Conservation (phyloP, 2,329 filamentous ascomycete genomes). For the Calonectria ilicicola region DNA sequence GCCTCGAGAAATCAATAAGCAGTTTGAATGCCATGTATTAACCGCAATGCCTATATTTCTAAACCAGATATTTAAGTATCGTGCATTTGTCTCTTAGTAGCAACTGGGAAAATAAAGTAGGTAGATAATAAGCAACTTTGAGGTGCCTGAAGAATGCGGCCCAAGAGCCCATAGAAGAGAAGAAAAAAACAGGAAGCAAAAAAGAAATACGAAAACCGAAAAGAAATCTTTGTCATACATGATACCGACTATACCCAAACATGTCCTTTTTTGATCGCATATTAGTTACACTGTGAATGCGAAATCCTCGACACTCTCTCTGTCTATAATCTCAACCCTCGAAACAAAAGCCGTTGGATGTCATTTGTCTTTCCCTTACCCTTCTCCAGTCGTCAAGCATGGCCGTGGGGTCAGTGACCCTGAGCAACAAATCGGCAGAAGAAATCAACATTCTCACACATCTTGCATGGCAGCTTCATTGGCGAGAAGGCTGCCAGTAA, state of each 20-base stretch:
- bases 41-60: conserved; percentile 6
- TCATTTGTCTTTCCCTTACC: conserved; percentile 41
- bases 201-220: conserved; percentile 38
- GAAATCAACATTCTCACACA: conserved; percentile 35
- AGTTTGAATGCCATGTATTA: neutral
- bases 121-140: conserved; percentile 37
- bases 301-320: conserved; percentile 44
- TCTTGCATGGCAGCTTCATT: conserved; percentile 25
- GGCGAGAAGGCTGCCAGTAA: conserved; percentile 28
- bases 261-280: conserved; percentile 48
- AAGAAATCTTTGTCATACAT: conserved; percentile 50
- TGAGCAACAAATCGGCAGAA: conserved; percentile 38
- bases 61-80: neutral
- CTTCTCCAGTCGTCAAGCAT: conserved; percentile 36
- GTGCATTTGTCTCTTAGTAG: conserved; percentile 21
- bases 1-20: neutral
- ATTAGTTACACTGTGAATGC: conserved; percentile 53
- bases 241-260: conserved; percentile 48
- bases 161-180: conserved; percentile 34
- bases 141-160: conserved; percentile 30
- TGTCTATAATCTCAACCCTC: conserved; percentile 52
- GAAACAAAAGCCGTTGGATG: conserved; percentile 44
- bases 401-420: conserved; percentile 39
- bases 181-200: conserved; percentile 31
- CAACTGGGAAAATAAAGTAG: conserved; percentile 15